Conservation (phyloP, 495 filamentous ascomycete species). For the Xylaria palmicola region DNA sequence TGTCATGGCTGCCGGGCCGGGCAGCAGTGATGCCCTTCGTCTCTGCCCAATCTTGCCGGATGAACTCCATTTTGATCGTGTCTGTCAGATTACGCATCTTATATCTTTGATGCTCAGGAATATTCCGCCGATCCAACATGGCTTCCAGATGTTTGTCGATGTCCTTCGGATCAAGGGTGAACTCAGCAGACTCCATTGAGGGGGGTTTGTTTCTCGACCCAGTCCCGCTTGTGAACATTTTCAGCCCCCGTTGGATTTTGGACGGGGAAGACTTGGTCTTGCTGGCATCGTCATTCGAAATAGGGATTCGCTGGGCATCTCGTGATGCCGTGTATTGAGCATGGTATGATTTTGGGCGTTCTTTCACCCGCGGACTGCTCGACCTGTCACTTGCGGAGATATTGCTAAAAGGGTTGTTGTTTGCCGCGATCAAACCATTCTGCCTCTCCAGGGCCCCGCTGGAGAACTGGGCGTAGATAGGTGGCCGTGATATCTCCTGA, state of each 20-base stretch:
- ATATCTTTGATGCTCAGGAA: slow-evolving; percentile 87
- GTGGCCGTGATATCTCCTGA: slow-evolving; percentile 56
- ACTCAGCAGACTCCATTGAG: slow-evolving; percentile 29
- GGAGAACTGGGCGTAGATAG: slow-evolving; percentile 74
- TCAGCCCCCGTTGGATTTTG: slow-evolving; percentile 27
- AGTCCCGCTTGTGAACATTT: slow-evolving; percentile 45
- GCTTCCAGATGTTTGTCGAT: slow-evolving; percentile 59
- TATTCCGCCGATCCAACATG: slow-evolving; percentile 81
- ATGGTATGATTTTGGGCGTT: slow-evolving; percentile 32
- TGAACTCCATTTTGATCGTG: slow-evolving; percentile 92
- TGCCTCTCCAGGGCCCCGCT: slow-evolving; percentile 35
- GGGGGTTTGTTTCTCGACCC: slow-evolving; percentile 25
- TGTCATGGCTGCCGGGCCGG: slow-evolving; percentile 35
- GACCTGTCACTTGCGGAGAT: slow-evolving; percentile 15
- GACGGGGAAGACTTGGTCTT: slow-evolving; percentile 34
- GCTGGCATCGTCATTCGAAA: slow-evolving; percentile 32
- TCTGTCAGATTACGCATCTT: slow-evolving; percentile 88
- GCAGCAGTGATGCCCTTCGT: slow-evolving; percentile 44
- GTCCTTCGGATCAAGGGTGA: slow-evolving; percentile 44
- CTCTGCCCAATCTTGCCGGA: slow-evolving; percentile 79
- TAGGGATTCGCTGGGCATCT: slow-evolving; percentile 43
- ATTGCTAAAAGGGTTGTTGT: slow-evolving; percentile 3
- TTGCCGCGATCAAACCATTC: slow-evolving; percentile 9
- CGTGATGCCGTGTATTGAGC: slow-evolving; percentile 33
- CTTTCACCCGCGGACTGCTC: slow-evolving; percentile 15